These are phyloP conservation scores for Solanum gracilifrons DNA, from an alignment of 257 asterid genomes.

Conservation along the genomic window DNA sequence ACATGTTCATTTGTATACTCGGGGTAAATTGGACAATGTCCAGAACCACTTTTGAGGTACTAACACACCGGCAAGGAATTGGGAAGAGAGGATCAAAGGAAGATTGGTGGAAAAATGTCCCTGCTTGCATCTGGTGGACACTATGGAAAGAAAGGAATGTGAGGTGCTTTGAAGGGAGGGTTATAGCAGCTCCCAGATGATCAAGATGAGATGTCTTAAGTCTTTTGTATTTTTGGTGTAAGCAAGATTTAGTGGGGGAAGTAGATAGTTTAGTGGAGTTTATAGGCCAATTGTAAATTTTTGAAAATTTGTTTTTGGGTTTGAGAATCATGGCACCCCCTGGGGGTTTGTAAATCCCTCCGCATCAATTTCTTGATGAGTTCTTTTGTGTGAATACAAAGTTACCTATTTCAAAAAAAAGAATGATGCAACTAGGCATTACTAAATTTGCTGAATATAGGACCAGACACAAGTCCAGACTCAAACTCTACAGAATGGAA, in stretches of 20 bases:
- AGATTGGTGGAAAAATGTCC: not conserved
- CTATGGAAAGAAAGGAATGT: not conserved
- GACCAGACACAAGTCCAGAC: not conserved
- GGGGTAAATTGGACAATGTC: not conserved
- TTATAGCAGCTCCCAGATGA: not conserved
- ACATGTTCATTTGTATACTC: not conserved
- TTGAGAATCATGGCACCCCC: too few species aligned
- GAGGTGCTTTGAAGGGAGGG: not conserved
- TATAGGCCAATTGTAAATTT: not conserved
- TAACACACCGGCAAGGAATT: not conserved
- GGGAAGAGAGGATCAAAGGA: not conserved
- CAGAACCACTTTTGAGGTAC: not conserved
- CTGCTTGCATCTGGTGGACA: not conserved
- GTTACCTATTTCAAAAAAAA: not conserved
- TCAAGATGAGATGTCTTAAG: not conserved
- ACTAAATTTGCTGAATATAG: not conserved
- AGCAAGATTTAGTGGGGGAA: not conserved
- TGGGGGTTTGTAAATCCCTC: not conserved
- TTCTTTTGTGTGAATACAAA: not conserved
- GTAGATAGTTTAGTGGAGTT: not conserved
- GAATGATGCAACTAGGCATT: not conserved
- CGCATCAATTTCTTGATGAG: not conserved
- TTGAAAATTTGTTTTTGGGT: not conserved
- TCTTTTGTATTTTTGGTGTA: not conserved
- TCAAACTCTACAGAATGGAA: not conserved